phyloP scores from a whole-genome alignment of 805 yeast species.

The Komagataella ulmi region DNA sequence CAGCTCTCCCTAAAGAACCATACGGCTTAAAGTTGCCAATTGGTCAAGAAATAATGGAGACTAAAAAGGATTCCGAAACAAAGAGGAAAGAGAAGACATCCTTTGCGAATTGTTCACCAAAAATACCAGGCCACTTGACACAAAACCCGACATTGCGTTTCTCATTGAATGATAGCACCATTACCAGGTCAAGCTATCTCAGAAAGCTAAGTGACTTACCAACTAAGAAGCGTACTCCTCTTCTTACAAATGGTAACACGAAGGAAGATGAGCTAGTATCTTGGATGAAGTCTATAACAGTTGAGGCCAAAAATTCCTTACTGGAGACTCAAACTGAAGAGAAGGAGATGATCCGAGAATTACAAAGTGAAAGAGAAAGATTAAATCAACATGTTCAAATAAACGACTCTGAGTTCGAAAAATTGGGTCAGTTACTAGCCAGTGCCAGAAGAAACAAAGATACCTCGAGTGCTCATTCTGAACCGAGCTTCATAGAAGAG shows the following conservation, averaged over 20 bases:
- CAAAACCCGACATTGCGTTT: background rate
- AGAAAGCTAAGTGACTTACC: background rate
- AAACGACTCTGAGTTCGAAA: constrained; percentile 1
- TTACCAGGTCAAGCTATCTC: background rate
- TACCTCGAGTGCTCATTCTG: background rate
- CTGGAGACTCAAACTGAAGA: constrained; percentile 21
- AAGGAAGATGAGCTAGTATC: constrained; percentile 9
- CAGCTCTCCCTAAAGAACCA: background rate
- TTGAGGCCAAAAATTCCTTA: constrained; percentile 17
- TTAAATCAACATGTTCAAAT: background rate
- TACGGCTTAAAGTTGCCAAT: background rate
- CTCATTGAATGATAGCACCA: background rate
- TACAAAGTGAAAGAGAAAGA: constrained; percentile 16
- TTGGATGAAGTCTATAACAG: constrained; percentile 22
- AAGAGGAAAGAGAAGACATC: background rate
- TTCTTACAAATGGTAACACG: background rate
- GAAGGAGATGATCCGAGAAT: constrained; percentile 18
- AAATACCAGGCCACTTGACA: background rate
- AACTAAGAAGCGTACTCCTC: background rate
- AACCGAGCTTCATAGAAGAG: constrained; percentile 6
- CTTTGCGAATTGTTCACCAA: too few species aligned
- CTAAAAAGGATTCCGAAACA: background rate
- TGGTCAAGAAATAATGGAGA: background rate
- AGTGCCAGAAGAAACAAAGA: background rate
- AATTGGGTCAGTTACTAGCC: background rate